phyloP scores from a whole-genome alignment of 2,329 filamentous ascomycete species.

The Achaetomium macrosporum region DNA sequence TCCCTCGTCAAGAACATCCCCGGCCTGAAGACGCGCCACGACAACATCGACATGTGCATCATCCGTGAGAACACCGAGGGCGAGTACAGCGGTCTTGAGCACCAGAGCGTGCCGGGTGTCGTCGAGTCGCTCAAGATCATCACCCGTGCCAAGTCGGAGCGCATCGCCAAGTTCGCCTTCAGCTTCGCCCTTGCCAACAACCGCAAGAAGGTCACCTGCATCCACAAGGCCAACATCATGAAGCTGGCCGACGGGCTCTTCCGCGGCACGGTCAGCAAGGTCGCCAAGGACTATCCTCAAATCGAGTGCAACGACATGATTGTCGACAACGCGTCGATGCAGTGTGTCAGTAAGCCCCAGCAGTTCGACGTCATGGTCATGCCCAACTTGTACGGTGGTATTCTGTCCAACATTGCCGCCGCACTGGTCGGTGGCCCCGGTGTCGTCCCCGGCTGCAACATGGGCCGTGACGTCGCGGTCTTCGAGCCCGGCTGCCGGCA shows the following conservation, averaged over 20 bases:
- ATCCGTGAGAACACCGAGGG: slow-evolving; percentile 99
- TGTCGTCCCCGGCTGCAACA: slow-evolving; percentile 98
- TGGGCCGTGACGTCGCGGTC: slow-evolving; percentile 95
- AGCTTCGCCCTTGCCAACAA: slow-evolving; percentile 97
- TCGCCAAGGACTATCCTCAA: slow-evolving; percentile 91
- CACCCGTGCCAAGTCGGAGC: slow-evolving; percentile 97
- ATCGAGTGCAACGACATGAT: slow-evolving; percentile 99
- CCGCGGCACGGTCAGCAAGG: slow-evolving; percentile 91
- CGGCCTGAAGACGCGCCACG: slow-evolving; percentile 94
- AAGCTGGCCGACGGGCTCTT: slow-evolving; percentile 98
- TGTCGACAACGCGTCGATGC: slow-evolving; percentile 99
- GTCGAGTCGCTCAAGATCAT: slow-evolving; percentile 99
- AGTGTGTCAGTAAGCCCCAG: slow-evolving; percentile 91
- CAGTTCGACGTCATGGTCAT: slow-evolving; percentile 99
- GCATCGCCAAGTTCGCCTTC: slow-evolving; percentile 98
- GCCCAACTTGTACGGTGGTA: slow-evolving; percentile 98
- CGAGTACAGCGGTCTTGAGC: slow-evolving; percentile 98
- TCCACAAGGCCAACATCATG: slow-evolving; percentile 99
- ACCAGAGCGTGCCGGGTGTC: slow-evolving; percentile 92
- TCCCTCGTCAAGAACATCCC: slow-evolving; percentile 99
- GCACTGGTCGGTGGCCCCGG: slow-evolving; percentile 94
- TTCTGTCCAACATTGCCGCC: slow-evolving; percentile 97
- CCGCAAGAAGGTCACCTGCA: slow-evolving; percentile 98
- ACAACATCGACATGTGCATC: slow-evolving; percentile 96
- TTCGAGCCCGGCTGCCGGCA: slow-evolving; percentile 99